Evolutionary conservation across 2,329 filamentous ascomycete genomes (phyloP).

Genomic region (Aurifilum marmelostoma): DNA sequence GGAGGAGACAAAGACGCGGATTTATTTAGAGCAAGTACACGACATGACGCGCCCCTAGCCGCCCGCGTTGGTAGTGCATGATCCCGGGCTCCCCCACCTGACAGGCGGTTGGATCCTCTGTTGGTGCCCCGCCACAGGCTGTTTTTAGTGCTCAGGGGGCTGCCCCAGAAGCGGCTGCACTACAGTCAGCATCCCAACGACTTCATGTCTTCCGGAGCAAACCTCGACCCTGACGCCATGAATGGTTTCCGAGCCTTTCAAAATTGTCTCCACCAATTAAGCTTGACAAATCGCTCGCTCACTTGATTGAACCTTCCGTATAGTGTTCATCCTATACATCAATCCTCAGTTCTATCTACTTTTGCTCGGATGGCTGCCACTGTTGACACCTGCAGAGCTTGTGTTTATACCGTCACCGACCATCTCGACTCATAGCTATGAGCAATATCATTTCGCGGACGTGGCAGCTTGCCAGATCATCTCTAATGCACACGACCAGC

Average conservation of each 20-base stretch:
- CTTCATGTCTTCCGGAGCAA: not conserved
- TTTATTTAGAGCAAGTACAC: not conserved
- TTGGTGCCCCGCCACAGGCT: not conserved
- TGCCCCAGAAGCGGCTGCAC: not conserved
- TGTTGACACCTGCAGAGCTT: not conserved
- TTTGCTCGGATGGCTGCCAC: not conserved
- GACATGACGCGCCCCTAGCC: constrained; percentile 1
- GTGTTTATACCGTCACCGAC: not conserved
- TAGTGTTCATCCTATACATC: not conserved
- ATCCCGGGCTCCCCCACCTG: too few relatives aligned
- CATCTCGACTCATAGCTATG: not conserved
- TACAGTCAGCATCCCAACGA: not conserved
- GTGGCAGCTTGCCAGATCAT: not conserved
- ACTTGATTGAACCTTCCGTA: not conserved
- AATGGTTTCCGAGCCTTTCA: not conserved
- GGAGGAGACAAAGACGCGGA: not conserved
- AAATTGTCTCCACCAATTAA: not conserved
- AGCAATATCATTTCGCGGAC: not conserved
- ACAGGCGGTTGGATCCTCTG: not conserved
- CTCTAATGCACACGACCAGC: too few relatives aligned
- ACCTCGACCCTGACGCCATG: not conserved
- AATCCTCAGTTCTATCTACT: not conserved
- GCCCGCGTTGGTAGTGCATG: not conserved
- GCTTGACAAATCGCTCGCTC: too few relatives aligned
- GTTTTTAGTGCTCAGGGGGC: not conserved